These are phyloP conservation scores for Penicillium sp. DNA, from an alignment of 2,329 filamentous ascomycete genomes.

Conservation along the genomic window DNA sequence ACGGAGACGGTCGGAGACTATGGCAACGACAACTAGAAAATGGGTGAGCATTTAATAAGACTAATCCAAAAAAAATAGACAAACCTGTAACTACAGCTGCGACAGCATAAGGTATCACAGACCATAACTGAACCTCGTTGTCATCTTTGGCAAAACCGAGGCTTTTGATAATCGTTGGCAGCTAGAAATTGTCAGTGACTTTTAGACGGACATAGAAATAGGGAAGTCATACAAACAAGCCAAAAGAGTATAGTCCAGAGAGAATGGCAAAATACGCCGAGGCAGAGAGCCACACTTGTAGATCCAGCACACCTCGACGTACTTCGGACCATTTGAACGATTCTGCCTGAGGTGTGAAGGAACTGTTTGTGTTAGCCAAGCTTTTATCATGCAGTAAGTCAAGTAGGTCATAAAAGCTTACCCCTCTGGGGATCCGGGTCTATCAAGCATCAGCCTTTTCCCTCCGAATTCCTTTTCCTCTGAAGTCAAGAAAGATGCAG, in stretches of 20 bases:
- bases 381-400: not conserved
- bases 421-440: conserved; percentile 28
- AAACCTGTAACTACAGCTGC: conserved; percentile 56
- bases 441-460: conserved; percentile 45
- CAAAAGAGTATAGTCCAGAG: conserved; percentile 61
- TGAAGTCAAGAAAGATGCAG: conserved; percentile 53
- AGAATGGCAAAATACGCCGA: conserved; percentile 60
- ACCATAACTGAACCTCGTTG: conserved; percentile 61
- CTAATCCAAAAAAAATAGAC: conserved; percentile 3
- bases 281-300: conserved; percentile 63
- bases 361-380: conserved; percentile 17
- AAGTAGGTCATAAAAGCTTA: conserved; percentile 12
- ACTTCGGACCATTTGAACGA: conserved; percentile 62
- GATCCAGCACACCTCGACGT: conserved; percentile 57
- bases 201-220: not conserved
- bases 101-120: conserved; percentile 63
- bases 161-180: conserved; percentile 64
- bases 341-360: conserved; percentile 38
- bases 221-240: conserved; percentile 54
- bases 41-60: conserved; percentile 3
- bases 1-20: conserved; percentile 60
- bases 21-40: conserved; percentile 40
- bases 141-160: conserved; percentile 54
- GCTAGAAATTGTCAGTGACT: conserved; percentile 32
- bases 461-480: conserved; percentile 54